Evolutionary conservation across 768 basidiomycete species (phyloP), one percentile per base, ranked within the genome.

Genomic region (Boletus eberwhitei): DNA sequence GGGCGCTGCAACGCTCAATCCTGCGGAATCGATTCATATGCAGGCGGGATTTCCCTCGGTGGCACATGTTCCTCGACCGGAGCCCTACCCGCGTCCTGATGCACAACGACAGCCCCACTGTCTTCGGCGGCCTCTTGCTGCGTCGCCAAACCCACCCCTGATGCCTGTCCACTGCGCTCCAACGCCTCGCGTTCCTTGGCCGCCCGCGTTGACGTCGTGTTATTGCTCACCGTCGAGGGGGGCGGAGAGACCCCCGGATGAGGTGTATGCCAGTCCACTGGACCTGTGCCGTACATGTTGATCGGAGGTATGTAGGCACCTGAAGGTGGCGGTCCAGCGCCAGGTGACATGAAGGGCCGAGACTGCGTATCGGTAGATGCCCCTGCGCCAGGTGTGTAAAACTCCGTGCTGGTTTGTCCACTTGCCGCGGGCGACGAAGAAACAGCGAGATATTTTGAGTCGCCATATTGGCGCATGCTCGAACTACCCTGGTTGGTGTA

Each of bases 21-120:
- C 16, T 48, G 60, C 29, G 36, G 59, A 38, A 69, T 69, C 13
- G 68, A 69, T 0, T 69, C 68, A 46, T 69, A 69, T 2, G 68
- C 26, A 12, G 68, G 68, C 0, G 68, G 68, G 19, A 69, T 66
- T 52, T 69, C 68, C 24, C 55, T 62, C 4, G 62, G 68, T 14
- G 57, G 48, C 2, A 19, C 22, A 19, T 49, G 59, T 32, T 62
- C 61, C 8, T 59, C 64, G 50, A 35, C 40, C 5, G 64, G 64
- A 0, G 66, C 68, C 41, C 64, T 39, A 6, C 68, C 68, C 0
- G 57, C 68, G 38, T 69, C 68, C 26, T 60, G 59, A 44, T 69
- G 68, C 2, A 69, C 67, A 11, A 69, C 63, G 0, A 69, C 63
- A 17, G 59, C 64, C 13, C 48, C 53, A 22, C 56, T 58, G 34